Percentiles rank a stretch among this genome's conserved stretches.
Conservation (phyloP, 2,329 filamentous ascomycete genomes). For the Ascochyta lentis region DNA sequence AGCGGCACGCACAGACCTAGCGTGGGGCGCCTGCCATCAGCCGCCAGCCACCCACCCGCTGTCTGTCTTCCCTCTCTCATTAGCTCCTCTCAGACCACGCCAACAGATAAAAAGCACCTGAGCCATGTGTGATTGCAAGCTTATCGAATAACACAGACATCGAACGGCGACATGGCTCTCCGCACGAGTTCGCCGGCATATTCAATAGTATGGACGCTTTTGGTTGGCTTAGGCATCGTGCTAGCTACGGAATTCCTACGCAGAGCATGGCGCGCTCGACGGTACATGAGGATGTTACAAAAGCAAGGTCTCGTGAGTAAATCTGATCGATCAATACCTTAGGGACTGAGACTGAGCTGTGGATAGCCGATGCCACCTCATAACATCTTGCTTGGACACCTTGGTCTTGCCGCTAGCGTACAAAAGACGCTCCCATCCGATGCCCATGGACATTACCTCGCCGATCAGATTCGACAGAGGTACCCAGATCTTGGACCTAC, state of each 20-base stretch:
- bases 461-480: constrained; percentile 6
- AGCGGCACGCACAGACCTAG: background rate
- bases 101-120: background rate
- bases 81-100: background rate
- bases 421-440: constrained; percentile 2
- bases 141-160: background rate
- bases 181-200: background rate
- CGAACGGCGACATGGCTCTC: background rate
- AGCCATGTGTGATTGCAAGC: background rate
- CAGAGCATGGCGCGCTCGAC: constrained; percentile 1
- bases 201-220: background rate
- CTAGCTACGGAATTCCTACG: background rate
- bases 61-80: no score
- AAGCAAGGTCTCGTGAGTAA: constrained; percentile 3
- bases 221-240: background rate
- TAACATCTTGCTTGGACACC: constrained; percentile 11
- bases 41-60: no score
- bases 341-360: background rate
- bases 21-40: background rate
- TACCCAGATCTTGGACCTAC: constrained; percentile 12
- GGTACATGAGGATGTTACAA: background rate
- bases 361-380: constrained; percentile 16
- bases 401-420: constrained; percentile 4
- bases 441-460: constrained; percentile 14
- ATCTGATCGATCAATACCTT: background rate